phyloP scores from a whole-genome alignment of 2,329 filamentous ascomycete species.

The Sphaerulina vaccinii region DNA sequence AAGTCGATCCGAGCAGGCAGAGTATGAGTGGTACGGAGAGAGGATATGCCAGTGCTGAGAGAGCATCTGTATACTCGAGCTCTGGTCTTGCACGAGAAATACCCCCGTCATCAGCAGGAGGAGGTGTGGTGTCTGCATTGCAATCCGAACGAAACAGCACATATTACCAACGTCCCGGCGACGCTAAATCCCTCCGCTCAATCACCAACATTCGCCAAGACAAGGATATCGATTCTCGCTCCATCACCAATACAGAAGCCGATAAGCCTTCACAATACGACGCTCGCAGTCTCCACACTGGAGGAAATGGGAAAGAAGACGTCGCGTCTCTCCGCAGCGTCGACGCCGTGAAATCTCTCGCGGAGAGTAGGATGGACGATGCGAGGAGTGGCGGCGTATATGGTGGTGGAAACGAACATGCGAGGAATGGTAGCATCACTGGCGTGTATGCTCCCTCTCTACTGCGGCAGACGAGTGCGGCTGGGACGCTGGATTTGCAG shows the following conservation, averaged over 20 bases:
- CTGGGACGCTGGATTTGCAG: slow-evolving; percentile 18
- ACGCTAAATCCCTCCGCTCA: slow-evolving; percentile 35
- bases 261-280: slow-evolving; percentile 43
- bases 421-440: slow-evolving; percentile 75
- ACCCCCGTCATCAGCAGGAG: slow-evolving; percentile 52
- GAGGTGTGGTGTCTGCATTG: too few species aligned
- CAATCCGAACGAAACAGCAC: slow-evolving; percentile 79
- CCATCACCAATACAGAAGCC: slow-evolving; percentile 38
- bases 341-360: too few species aligned
- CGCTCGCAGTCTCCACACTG: slow-evolving; percentile 26
- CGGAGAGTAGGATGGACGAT: slow-evolving; percentile 70
- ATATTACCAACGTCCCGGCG: slow-evolving; percentile 62
- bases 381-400: slow-evolving; percentile 35
- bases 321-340: too few species aligned
- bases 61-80: slow-evolving; percentile 70
- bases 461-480: slow-evolving; percentile 21
- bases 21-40: slow-evolving; percentile 52
- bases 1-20: slow-evolving; percentile 50
- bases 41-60: slow-evolving; percentile 55
- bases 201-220: slow-evolving; percentile 26
- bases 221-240: slow-evolving; percentile 21
- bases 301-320: too few species aligned
- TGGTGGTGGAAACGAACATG: slow-evolving; percentile 60
- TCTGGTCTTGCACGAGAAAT: slow-evolving; percentile 46
- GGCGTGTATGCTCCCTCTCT: slow-evolving; percentile 59